Evolutionary conservation across 768 basidiomycete species (phyloP).

Genomic region (Asterophora parasitica): DNA sequence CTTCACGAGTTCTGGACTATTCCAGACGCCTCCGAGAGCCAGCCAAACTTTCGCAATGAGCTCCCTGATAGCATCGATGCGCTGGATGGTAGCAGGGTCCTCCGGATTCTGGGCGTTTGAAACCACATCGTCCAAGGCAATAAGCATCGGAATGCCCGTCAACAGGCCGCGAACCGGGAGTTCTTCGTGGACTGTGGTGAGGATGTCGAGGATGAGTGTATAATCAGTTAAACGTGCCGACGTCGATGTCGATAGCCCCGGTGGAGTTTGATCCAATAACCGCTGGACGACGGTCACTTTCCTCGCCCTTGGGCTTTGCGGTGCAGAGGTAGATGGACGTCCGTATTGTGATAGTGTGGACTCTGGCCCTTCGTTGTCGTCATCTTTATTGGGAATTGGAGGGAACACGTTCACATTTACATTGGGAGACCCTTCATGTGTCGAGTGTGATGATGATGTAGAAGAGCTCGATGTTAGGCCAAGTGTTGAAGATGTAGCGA

Average conservation of each 20-base stretch:
- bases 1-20: conserved; percentile 45
- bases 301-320: conserved; percentile 45
- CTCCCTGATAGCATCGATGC: conserved; percentile 54
- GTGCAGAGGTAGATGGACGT: conserved; percentile 42
- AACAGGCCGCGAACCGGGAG: conserved; percentile 73
- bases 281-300: conserved; percentile 53
- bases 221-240: conserved; percentile 73
- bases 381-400: conserved; percentile 23
- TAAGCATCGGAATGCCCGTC: conserved; percentile 79
- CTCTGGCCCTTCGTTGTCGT: conserved; percentile 22
- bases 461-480: conserved; percentile 40
- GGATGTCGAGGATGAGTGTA: conserved; percentile 60
- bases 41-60: conserved; percentile 63
- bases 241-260: conserved; percentile 36
- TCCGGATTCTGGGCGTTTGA: conserved; percentile 37
- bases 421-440: conserved; percentile 22
- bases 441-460: conserved; percentile 35
- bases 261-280: conserved; percentile 45
- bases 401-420: conserved; percentile 30
- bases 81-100: conserved; percentile 35
- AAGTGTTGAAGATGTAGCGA: conserved; percentile 68
- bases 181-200: conserved; percentile 62
- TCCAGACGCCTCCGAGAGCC: conserved; percentile 68
- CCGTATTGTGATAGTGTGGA: conserved; percentile 29
- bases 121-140: conserved; percentile 62